These are phyloP conservation scores for Botryotinia narcissicola DNA, from an alignment of 2,329 filamentous ascomycete species.

Conservation along the genomic window DNA sequence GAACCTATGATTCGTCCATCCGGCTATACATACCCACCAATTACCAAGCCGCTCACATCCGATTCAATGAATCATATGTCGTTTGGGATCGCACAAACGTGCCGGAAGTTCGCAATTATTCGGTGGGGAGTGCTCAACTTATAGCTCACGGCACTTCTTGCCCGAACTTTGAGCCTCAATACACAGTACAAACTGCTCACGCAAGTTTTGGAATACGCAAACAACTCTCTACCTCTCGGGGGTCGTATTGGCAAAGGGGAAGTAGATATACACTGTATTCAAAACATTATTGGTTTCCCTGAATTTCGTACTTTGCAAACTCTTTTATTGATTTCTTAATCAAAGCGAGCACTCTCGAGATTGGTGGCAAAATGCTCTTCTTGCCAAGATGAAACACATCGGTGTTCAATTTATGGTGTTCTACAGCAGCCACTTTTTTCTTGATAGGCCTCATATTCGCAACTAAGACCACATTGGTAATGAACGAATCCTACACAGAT, in stretches of 20 bases:
- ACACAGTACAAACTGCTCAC: background rate
- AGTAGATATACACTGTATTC: background rate
- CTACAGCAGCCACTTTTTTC: slow-evolving; percentile 16
- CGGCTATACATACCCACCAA: slow-evolving; percentile 26
- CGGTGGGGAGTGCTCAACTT: background rate
- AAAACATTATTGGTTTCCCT: background rate
- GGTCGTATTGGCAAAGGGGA: background rate
- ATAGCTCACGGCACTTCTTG: slow-evolving; percentile 7
- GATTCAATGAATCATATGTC: slow-evolving; percentile 26
- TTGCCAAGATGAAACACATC: background rate
- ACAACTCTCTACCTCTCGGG: background rate
- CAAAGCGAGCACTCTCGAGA: background rate
- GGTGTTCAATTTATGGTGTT: background rate
- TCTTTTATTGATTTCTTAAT: background rate
- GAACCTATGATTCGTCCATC: slow-evolving; percentile 29
- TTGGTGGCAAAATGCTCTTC: background rate
- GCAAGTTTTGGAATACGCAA: background rate
- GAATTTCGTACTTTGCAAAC: background rate
- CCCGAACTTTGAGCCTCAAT: slow-evolving; percentile 16
- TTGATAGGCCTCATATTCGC: slow-evolving; percentile 17
- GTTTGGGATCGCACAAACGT: slow-evolving; percentile 3
- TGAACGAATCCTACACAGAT: slow-evolving; percentile 11
- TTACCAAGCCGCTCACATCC: slow-evolving; percentile 13
- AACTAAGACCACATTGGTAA: slow-evolving; percentile 13
- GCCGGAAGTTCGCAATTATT: background rate